Percentiles rank a stretch among this genome's conserved stretches.
These are phyloP conservation scores for Penicillium rolfsii DNA, from an alignment of 2,329 filamentous ascomycete genomes.

Conservation along the genomic window DNA sequence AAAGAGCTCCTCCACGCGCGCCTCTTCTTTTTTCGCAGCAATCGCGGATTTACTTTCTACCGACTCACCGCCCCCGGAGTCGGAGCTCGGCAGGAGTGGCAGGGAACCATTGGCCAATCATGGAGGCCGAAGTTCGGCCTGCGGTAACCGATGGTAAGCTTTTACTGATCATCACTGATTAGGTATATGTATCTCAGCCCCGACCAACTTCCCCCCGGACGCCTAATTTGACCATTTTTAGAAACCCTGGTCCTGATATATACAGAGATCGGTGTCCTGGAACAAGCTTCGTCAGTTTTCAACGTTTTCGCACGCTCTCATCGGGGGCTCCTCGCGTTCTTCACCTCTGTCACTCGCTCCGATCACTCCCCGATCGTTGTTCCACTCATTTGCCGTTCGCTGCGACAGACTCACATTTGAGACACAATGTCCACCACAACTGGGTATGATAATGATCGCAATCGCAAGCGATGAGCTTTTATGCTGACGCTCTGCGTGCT, in stretches of 20 bases:
- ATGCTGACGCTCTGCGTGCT: slow-evolving; percentile 15
- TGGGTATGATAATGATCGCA: slow-evolving; percentile 43
- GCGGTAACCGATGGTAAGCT: slow-evolving; percentile 28
- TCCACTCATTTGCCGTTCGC: slow-evolving; percentile 3
- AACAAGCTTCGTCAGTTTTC: background rate
- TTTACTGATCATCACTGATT: slow-evolving; percentile 14
- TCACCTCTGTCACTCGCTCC: slow-evolving; percentile 18
- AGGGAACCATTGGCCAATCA: slow-evolving; percentile 20
- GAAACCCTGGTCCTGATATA: background rate
- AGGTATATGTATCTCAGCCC: slow-evolving; percentile 16
- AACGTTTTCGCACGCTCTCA: background rate
- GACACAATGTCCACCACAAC: slow-evolving; percentile 58
- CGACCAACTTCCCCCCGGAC: slow-evolving; percentile 8
- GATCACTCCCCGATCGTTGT: slow-evolving; percentile 24
- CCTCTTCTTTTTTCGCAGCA: slow-evolving; percentile 23
- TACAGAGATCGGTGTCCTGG: background rate
- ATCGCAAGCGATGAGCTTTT: background rate
- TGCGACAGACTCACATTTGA: background rate
- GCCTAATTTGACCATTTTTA: background rate
- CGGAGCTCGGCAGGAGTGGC: slow-evolving; percentile 14
- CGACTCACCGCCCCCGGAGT: slow-evolving; percentile 25
- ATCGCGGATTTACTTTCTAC: background rate
- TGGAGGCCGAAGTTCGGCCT: slow-evolving; percentile 17
- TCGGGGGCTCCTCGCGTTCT: background rate
- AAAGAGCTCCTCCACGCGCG: slow-evolving; percentile 25